A percentile compares a stretch with the other conserved stretches of the same genome.
These are phyloP conservation scores for Pezicula carpinea DNA, from an alignment of 2,329 filamentous ascomycete species.

Conservation along the genomic window DNA sequence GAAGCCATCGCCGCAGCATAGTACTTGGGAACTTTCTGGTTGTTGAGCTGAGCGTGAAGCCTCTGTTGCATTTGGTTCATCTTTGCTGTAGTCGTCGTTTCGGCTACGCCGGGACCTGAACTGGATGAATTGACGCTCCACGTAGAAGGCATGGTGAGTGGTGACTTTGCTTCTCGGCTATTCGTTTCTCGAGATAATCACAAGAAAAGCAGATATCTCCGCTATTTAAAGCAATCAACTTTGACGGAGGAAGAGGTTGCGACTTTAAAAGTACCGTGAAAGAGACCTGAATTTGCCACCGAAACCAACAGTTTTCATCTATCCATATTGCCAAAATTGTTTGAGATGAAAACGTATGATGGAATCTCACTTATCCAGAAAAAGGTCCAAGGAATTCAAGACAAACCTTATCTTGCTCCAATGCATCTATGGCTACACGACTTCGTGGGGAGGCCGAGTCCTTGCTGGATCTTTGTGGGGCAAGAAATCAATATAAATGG, in stretches of 20 bases:
- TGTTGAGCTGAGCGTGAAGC: conserved; percentile 1
- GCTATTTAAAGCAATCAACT: neutral
- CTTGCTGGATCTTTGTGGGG: too few relatives aligned
- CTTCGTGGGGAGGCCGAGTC: too few relatives aligned
- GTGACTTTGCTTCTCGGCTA: too few relatives aligned
- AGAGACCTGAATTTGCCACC: neutral
- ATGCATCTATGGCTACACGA: too few relatives aligned
- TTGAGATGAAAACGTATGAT: neutral
- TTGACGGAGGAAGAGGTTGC: neutral
- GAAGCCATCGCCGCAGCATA: conserved; percentile 17
- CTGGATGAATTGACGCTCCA: neutral
- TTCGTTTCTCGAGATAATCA: too few relatives aligned
- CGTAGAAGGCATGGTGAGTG: too few relatives aligned
- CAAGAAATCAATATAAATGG: too few relatives aligned
- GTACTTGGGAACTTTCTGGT: conserved; percentile 13
- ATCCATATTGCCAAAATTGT: neutral
- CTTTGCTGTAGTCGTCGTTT: neutral
- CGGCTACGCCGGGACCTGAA: neutral
- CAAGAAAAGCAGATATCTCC: too few relatives aligned
- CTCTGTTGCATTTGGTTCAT: neutral
- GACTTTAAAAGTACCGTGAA: neutral
- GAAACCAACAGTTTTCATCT: neutral
- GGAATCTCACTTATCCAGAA: neutral
- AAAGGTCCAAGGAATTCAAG: neutral
- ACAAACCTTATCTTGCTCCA: neutral